Evolutionary conservation across 2,329 filamentous ascomycete genomes (phyloP).

Genomic region (Xylaria sp.): DNA sequence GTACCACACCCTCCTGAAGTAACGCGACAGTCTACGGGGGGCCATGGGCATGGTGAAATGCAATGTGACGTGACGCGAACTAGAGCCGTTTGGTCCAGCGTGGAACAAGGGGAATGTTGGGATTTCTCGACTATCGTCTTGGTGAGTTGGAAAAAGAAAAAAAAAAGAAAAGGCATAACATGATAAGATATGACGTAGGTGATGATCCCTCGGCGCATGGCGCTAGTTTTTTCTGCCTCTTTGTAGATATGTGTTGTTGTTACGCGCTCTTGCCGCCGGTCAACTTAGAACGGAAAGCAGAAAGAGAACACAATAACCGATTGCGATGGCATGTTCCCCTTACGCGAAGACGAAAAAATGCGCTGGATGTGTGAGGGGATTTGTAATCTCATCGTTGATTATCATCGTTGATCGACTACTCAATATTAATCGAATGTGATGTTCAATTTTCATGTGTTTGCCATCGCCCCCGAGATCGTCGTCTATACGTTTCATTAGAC

Average conservation of each 20-base stretch:
- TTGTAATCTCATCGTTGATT: neutral
- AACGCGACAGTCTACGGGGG: neutral
- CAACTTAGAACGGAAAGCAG: too few species aligned
- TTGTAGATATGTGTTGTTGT: too few species aligned
- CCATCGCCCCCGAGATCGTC: neutral
- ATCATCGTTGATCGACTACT: neutral
- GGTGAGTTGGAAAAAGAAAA: neutral
- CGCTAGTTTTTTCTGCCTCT: constrained; percentile 5
- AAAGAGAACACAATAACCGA: neutral
- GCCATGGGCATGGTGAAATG: neutral
- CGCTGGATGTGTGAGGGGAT: neutral
- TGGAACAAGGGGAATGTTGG: neutral
- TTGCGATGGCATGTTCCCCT: neutral
- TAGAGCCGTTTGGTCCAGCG: neutral
- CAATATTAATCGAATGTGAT: neutral
- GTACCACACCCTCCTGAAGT: neutral
- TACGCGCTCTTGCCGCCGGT: constrained; percentile 15
- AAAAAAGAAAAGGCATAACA: neutral
- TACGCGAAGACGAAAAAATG: neutral
- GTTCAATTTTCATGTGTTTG: neutral
- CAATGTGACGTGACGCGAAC: neutral
- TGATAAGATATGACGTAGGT: constrained; percentile 21
- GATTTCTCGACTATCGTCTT: neutral
- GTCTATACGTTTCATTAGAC: neutral
- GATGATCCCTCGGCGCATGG: constrained; percentile 4